Evolutionary conservation across 768 basidiomycete genomes (phyloP).

Genomic region (Terana coerulea): DNA sequence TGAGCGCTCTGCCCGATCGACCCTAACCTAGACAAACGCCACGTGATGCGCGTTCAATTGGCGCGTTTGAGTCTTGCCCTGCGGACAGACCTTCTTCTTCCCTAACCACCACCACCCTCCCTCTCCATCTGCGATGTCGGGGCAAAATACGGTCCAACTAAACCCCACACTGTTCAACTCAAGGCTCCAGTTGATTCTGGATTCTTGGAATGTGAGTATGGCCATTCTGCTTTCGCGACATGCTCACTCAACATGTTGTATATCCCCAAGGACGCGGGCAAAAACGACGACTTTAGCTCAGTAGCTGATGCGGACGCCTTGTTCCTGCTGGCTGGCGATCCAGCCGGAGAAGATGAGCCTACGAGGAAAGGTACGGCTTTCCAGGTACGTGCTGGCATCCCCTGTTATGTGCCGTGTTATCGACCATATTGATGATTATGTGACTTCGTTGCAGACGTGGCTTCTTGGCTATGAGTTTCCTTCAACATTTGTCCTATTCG

Average conservation of each 20-base stretch:
- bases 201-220: conserved; percentile 33
- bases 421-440: conserved; percentile 18
- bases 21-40: conserved; percentile 1
- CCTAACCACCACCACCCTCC: conserved; percentile 13
- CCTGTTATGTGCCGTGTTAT: background rate
- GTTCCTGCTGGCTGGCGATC: conserved; percentile 71
- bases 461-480: conserved; percentile 97
- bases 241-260: background rate
- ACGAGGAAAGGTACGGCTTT: conserved; percentile 88
- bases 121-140: conserved; percentile 16
- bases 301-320: conserved; percentile 69
- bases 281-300: conserved; percentile 69
- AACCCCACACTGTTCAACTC: conserved; percentile 41
- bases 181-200: conserved; percentile 27
- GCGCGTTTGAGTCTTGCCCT: conserved; percentile 8
- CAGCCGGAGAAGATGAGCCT: conserved; percentile 83
- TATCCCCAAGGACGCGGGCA: conserved; percentile 49
- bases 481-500: conserved; percentile 84
- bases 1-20: too few relatives aligned
- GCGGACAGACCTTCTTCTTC: conserved; percentile 2
- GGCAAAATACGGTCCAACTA: conserved; percentile 62
- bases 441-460: conserved; percentile 66
- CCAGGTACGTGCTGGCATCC: conserved; percentile 54
- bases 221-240: background rate
- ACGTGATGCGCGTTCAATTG: conserved; percentile 19